These are phyloP conservation scores for Neofusicoccum parvum DNA, from an alignment of 2,329 filamentous ascomycete species.

Conservation along the genomic window DNA sequence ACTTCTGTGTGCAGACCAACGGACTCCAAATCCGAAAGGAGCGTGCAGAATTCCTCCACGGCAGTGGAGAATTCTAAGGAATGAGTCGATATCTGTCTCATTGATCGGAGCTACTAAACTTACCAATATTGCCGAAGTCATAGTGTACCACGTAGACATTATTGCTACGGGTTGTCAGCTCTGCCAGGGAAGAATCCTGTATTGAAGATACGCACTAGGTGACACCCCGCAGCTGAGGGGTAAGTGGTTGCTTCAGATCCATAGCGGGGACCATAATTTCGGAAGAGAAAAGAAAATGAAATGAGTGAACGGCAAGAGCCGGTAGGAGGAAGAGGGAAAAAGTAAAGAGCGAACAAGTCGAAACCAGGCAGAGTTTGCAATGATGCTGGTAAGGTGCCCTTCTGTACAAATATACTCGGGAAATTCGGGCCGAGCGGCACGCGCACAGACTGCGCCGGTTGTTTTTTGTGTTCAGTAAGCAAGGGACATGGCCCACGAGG, in stretches of 20 bases:
- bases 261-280: not conserved
- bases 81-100: not conserved
- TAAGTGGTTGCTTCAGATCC: not conserved
- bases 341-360: not conserved
- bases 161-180: conserved; percentile 13
- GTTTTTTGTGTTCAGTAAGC: conserved; percentile 8
- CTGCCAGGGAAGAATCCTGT: no score
- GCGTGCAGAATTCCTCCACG: conserved; percentile 27
- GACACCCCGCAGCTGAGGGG: conserved; percentile 2
- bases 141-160: conserved; percentile 38
- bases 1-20: conserved; percentile 37
- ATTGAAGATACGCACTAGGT: not conserved
- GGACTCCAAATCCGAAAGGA: conserved; percentile 31
- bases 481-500: not conserved
- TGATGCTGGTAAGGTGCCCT: not conserved
- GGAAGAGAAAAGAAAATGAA: not conserved
- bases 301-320: conserved; percentile 8
- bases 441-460: conserved; percentile 9
- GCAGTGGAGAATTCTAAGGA: conserved; percentile 27
- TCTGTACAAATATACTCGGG: conserved; percentile 6
- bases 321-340: not conserved
- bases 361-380: not conserved
- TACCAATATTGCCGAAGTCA: conserved; percentile 32
- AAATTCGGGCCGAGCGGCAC: conserved; percentile 17
- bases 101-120: conserved; percentile 10